phyloP scores from a whole-genome alignment of 2,329 filamentous ascomycete species.

The Aspergillus sp. region DNA sequence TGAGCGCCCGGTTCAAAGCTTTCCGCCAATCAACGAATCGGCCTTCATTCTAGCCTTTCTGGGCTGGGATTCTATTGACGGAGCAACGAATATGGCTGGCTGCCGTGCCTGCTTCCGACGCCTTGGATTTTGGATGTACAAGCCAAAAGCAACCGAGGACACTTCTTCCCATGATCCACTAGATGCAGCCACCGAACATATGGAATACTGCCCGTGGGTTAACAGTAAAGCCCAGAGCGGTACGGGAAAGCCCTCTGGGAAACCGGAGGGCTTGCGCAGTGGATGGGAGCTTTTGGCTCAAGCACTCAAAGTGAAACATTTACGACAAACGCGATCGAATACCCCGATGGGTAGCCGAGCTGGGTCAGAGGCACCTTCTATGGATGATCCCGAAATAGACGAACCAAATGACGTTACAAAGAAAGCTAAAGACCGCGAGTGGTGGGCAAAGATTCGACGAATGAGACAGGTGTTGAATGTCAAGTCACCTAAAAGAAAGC shows the following conservation, averaged over 20 bases:
- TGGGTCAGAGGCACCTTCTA: conserved; percentile 24
- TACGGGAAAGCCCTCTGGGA: conserved; percentile 31
- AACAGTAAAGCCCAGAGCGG: conserved; percentile 62
- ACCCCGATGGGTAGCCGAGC: conserved; percentile 29
- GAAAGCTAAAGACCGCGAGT: conserved; percentile 67
- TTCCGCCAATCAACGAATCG: conserved; percentile 52
- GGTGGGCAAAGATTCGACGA: conserved; percentile 69
- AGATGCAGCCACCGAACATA: conserved; percentile 70
- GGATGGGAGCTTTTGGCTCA: conserved; percentile 49
- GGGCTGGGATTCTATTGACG: conserved; percentile 67
- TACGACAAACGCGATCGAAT: conserved; percentile 29
- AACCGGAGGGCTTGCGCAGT: conserved; percentile 34
- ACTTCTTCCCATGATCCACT: conserved; percentile 50
- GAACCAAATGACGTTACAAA: conserved; percentile 44
- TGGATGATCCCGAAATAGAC: conserved; percentile 27
- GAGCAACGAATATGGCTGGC: conserved; percentile 62
- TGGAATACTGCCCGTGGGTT: conserved; percentile 82
- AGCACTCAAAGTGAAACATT: conserved; percentile 42
- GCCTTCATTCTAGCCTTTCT: conserved; percentile 70
- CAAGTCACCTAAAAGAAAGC: conserved; percentile 58
- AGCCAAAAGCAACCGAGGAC: conserved; percentile 63
- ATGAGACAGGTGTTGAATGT: conserved; percentile 72
- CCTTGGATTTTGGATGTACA: conserved; percentile 92
- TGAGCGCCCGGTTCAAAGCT: conserved; percentile 12
- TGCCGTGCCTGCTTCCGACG: conserved; percentile 87